phyloP scores from a whole-genome alignment of 2,329 filamentous ascomycete species.

The Xylariaceae sp. region DNA sequence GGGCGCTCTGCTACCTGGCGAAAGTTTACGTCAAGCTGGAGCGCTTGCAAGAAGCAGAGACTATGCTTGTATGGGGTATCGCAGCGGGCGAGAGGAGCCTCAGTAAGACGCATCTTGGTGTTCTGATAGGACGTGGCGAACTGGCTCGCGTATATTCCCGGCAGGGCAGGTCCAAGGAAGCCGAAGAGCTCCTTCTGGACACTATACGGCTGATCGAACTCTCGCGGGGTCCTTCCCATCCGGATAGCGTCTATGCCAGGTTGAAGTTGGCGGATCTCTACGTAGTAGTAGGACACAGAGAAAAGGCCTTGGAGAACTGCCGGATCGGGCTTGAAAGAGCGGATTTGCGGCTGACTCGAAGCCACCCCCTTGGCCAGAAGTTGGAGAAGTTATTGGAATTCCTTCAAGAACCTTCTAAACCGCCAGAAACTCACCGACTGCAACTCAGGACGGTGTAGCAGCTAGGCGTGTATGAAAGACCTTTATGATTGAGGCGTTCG shows the following conservation, averaged over 20 bases:
- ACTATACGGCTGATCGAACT: conserved; percentile 2
- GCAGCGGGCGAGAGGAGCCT: conserved; percentile 6
- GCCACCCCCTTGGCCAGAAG: conserved; percentile 5
- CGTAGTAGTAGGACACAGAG: too few relatives aligned
- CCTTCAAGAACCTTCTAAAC: too few relatives aligned
- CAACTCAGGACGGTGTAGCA: too few relatives aligned
- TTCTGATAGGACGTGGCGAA: conserved; percentile 7
- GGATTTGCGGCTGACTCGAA: conserved; percentile 5
- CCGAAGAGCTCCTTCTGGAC: conserved; percentile 4
- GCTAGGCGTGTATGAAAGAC: too few relatives aligned
- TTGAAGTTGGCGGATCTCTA: too few relatives aligned
- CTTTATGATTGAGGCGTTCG: too few relatives aligned
- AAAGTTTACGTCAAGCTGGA: conserved; percentile 6
- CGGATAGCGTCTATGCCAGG: conserved; percentile 5
- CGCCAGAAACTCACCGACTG: too few relatives aligned
- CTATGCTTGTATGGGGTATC: conserved; percentile 6
- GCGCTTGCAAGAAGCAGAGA: conserved; percentile 2
- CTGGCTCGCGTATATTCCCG: conserved; percentile 6
- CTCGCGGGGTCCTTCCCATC: conserved; percentile 4
- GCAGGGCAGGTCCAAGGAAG: conserved; percentile 4
- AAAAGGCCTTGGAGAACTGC: too few relatives aligned
- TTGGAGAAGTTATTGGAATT: conserved; percentile 5
- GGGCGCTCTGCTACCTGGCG: conserved; percentile 6
- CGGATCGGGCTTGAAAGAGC: conserved; percentile 3
- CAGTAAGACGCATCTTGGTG: conserved; percentile 5